Base-by-base conservation (phyloP, 163 green algal genomes). In the Prototheca wickerhamii region DNA sequence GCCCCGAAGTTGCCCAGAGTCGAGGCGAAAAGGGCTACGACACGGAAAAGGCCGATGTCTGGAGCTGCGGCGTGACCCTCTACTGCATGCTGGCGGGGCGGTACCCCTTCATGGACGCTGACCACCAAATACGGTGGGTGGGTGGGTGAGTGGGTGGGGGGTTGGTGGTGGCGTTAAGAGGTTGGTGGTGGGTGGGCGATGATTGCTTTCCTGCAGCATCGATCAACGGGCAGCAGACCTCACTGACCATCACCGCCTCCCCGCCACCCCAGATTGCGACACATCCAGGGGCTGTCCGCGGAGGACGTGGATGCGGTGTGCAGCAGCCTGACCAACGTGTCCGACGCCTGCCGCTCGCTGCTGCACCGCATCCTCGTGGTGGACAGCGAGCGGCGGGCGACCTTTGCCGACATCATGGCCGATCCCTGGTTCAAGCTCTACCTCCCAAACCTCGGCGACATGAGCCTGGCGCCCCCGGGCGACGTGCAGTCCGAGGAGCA, bases 51-150 rank as follows among this genome's bases (percentile, higher is more conserved):
- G 74, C 71, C 18, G 74, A 81, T 44, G 68, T 80, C 25, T 81
- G 74, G 74, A 66, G 40, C 34, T 75, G 56, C 31, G 74, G 69
- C 32, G 74, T 81, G 31, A 82, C 72, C 50, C 67, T 82, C n/a
- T 80, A 70, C 46, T 77, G 63, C 52, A 82, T 82, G 75, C 51
- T 82, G 49, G 68, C 73, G 31, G 75, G 71, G 25, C 54, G 67
- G 6, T 82, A 82, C 37, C 75, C 75, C 26, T 82, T 82, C 44
- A 65, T 67, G 35, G 37, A 67, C 43, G 25, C n/a, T 7, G 55
- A 65, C 34, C 25, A 71, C 49, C 31, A 64, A 35, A 28, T 55
- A 20, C 37, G 58, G 28, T 57, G 31, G 35, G 60, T 33, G n/a
- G 30, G 31, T 35, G 20, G 25, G 17, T 34, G 53, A 29, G 20